Base-by-base conservation (phyloP, 2,329 filamentous ascomycete species). In the Sporothrix brasiliensis region DNA sequence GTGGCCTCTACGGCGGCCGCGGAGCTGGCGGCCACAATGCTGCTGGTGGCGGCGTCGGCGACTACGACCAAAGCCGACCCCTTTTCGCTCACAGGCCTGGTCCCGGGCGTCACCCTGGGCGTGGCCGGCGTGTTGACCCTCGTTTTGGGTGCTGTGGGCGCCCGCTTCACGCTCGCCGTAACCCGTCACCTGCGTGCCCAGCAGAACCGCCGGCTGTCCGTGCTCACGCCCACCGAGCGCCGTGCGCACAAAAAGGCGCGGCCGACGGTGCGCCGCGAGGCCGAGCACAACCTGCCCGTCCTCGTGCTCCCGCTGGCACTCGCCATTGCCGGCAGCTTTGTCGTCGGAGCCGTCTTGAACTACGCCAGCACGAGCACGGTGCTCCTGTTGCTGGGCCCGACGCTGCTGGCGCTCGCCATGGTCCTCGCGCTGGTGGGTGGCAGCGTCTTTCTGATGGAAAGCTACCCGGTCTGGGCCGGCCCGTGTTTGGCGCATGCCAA, bases 391-490 rank as follows among this genome's bases (percentile, higher is more conserved):
- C 58, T 74, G 0, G 76, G 76, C 3, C 70, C 74, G 1, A 75
- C 76, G 66, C 67, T 80, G n/a, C 73, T 78, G 47, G 70, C 76
- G 2, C 77, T 78, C n/a, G 77, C 73, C 3, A 76, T 76, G 68
- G 70, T 79, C 7, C 74, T 76, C 19, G 72, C 74, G 7, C 74
- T 76, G 71, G 75, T 77, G 3, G 75, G 75, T 34, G 71, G 76
- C 65, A 77, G 76, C 72, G 78, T 79, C 10, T 78, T 76, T 56
- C 73, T 79, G 1, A 74, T 80, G 4, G 78, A 80, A 73, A 79
- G 76, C 60, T 79, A 77, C 60, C 79, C 79, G 1, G 73, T 74
- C 70, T 78, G 73, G 74, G 75, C 77, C 1, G 78, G 78, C 2
- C 76, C 78, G 3, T 77, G 78, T 3, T 75, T 80, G 14, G 78